A percentile compares a stretch with the other conserved stretches of the same genome.
Conservation (phyloP, 306 rosid species). For the Medicago ruthenica region DNA sequence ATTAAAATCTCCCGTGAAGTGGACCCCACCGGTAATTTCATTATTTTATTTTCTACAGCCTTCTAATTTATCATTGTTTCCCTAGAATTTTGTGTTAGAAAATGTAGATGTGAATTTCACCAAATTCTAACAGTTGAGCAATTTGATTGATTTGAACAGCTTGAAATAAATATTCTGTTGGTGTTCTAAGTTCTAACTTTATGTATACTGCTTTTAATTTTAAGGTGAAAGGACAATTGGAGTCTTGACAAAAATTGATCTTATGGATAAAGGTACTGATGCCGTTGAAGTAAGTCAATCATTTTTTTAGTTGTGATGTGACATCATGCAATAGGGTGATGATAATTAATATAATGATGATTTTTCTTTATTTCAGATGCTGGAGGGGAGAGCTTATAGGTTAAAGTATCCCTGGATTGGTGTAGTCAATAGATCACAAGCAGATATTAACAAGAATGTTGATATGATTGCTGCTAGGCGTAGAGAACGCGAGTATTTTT, state of each 20-base stretch:
- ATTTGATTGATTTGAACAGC: slow-evolving; percentile 25
- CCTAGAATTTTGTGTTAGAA: not conserved
- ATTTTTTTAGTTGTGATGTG: slow-evolving; percentile 17
- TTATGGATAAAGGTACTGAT: slow-evolving; percentile 99
- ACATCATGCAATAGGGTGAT: slow-evolving; percentile 3
- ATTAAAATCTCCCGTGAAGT: slow-evolving; percentile 95
- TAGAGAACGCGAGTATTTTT: slow-evolving; percentile 84
- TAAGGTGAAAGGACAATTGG: slow-evolving; percentile 96
- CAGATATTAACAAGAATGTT: slow-evolving; percentile 89
- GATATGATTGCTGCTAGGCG: slow-evolving; percentile 99
- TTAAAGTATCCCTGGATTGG: slow-evolving; percentile 95
- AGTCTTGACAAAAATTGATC: slow-evolving; percentile 96
- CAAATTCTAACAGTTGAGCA: slow-evolving; percentile 24
- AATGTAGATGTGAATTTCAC: slow-evolving; percentile 10
- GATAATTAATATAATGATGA: slow-evolving; percentile 14
- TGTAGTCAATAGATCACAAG: slow-evolving; percentile 91
- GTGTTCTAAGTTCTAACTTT: slow-evolving; percentile 37
- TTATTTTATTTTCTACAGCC: slow-evolving; percentile 22
- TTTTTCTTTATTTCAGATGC: slow-evolving; percentile 56
- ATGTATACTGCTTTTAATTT: slow-evolving; percentile 22
- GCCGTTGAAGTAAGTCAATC: slow-evolving; percentile 83
- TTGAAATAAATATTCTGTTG: slow-evolving; percentile 9
- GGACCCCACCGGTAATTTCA: slow-evolving; percentile 80
- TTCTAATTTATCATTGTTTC: not conserved
- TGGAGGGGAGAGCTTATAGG: slow-evolving; percentile 83